Conservation (phyloP, 192 early-diverging fungal species). For the Entomortierella parvispora region DNA sequence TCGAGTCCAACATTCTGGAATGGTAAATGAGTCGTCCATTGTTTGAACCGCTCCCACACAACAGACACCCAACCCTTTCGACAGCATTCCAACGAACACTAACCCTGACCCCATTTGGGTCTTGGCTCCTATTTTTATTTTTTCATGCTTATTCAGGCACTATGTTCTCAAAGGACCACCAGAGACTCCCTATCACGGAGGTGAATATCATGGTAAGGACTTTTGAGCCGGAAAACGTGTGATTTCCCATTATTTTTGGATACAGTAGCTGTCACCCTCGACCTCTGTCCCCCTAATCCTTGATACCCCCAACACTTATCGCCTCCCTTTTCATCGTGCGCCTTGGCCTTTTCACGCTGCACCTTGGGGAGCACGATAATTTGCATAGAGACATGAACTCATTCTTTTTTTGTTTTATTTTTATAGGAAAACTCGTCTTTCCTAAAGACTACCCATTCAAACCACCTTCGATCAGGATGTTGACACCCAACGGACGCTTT, state of each 20-base stretch:
- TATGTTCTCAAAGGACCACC: slow-evolving; percentile 96
- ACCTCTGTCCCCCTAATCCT: too few relatives aligned
- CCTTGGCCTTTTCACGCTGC: too few relatives aligned
- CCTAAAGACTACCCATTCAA: slow-evolving; percentile 97
- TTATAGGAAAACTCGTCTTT: slow-evolving; percentile 81
- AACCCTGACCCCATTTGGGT: not conserved
- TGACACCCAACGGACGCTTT: slow-evolving; percentile 89
- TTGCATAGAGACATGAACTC: too few relatives aligned
- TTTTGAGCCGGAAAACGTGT: slow-evolving; percentile 1
- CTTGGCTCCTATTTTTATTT: not conserved
- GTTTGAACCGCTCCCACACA: too few relatives aligned
- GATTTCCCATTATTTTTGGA: too few relatives aligned
- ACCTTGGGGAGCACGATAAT: too few relatives aligned
- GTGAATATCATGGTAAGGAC: slow-evolving; percentile 89
- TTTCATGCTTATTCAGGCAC: slow-evolving; percentile 69
- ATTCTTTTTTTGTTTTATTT: too few relatives aligned
- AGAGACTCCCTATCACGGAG: slow-evolving; percentile 92
- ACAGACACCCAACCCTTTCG: not conserved
- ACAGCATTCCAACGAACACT: not conserved
- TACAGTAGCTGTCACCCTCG: too few relatives aligned
- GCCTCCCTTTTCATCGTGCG: too few relatives aligned
- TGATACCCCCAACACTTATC: too few relatives aligned
- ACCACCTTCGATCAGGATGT: slow-evolving; percentile 86
- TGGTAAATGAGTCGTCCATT: slow-evolving; percentile 67
- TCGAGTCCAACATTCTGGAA: slow-evolving; percentile 96